Conservation (phyloP, 345 rosid genomes). For the Punica granatum region DNA sequence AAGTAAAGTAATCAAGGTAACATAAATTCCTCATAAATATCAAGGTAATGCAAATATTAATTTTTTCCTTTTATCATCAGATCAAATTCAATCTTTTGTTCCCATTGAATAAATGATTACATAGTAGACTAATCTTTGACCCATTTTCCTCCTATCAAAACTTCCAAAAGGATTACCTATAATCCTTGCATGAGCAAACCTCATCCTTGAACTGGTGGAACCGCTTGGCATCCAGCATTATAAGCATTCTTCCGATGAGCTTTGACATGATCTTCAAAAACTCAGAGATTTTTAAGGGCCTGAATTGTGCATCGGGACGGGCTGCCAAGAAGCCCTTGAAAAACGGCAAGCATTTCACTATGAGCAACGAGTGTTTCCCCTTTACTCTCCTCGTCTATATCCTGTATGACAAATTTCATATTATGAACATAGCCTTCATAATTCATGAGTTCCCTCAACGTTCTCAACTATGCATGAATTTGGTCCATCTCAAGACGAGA, state of each 20-base stretch:
- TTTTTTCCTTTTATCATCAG: too few relatives aligned
- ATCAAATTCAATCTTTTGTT: too few relatives aligned
- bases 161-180: slow-evolving; percentile 36
- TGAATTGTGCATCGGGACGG: slow-evolving; percentile 50
- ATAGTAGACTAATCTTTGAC: too few relatives aligned
- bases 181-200: slow-evolving; percentile 53
- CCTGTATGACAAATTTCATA: slow-evolving; percentile 55
- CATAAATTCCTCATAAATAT: too few relatives aligned
- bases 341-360: slow-evolving; percentile 79
- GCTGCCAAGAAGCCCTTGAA: slow-evolving; percentile 51
- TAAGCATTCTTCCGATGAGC: slow-evolving; percentile 57
- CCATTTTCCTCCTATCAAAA: not conserved
- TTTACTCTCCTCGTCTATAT: slow-evolving; percentile 73
- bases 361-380: slow-evolving; percentile 77
- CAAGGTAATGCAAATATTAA: too few relatives aligned
- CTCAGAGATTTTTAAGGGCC: slow-evolving; percentile 66
- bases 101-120: too few relatives aligned
- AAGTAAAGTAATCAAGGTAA: too few relatives aligned
- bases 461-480: slow-evolving; percentile 37
- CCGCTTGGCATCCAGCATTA: slow-evolving; percentile 71
- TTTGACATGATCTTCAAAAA: slow-evolving; percentile 62
- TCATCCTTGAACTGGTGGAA: slow-evolving; percentile 72
- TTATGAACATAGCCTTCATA: slow-evolving; percentile 61
- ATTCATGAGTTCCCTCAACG: slow-evolving; percentile 59
- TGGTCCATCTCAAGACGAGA: slow-evolving; percentile 63